phyloP scores from a whole-genome alignment of 257 asterid species.

The Nicotiana benthamiana region DNA sequence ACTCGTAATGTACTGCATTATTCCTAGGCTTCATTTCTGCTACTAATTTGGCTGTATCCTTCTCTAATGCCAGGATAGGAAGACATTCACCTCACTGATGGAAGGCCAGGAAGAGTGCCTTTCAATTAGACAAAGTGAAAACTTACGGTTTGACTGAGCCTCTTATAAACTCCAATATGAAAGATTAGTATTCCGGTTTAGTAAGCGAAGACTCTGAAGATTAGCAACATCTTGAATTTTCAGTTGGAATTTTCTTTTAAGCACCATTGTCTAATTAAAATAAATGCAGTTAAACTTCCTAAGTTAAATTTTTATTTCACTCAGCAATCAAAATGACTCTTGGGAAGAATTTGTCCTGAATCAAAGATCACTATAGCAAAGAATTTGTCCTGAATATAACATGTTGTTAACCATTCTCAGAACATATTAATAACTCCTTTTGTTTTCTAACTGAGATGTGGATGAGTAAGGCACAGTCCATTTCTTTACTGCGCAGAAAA shows the following conservation, averaged over 20 bases:
- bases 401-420: not conserved
- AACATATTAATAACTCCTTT: not conserved
- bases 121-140: not conserved
- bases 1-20: not conserved
- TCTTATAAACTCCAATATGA: not conserved
- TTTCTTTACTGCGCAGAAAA: not conserved
- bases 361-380: not conserved
- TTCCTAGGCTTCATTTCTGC: not conserved
- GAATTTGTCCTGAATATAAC: not conserved
- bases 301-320: not conserved
- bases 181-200: not conserved
- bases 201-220: not conserved
- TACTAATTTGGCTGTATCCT: not conserved
- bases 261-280: not conserved
- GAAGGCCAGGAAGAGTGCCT: conserved; percentile 10
- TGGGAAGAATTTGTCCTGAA: not conserved
- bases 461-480: not conserved
- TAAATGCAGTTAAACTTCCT: not conserved
- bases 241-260: not conserved
- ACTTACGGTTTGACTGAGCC: not conserved
- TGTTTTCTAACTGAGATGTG: not conserved
- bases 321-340: not conserved
- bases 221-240: not conserved
- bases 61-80: conserved; percentile 19
- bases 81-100: conserved; percentile 19